Evolutionary conservation across 768 basidiomycete species (phyloP).

Genomic region (Tephrocybe sp.): DNA sequence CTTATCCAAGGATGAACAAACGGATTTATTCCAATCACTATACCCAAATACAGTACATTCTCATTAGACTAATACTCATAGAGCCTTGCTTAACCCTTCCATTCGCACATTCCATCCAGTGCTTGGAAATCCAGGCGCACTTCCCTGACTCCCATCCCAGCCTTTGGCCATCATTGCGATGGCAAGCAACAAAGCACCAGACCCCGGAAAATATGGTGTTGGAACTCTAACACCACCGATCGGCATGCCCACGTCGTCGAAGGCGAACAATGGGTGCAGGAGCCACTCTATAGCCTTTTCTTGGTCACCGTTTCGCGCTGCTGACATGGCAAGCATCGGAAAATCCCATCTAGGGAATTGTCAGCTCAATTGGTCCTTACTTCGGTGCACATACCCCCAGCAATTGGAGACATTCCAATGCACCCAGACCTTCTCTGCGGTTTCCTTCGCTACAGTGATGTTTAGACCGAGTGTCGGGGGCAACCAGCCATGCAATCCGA

Average conservation of each 20-base stretch:
- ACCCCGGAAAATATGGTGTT: slow-evolving; percentile 61
- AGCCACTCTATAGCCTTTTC: slow-evolving; percentile 56
- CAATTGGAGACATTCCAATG: slow-evolving; percentile 55
- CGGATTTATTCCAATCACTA: slow-evolving; percentile 19
- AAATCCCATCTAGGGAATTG: slow-evolving; percentile 49
- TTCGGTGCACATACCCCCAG: slow-evolving; percentile 44
- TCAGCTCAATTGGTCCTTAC: not conserved
- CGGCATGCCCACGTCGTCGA: slow-evolving; percentile 65
- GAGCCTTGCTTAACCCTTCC: slow-evolving; percentile 19
- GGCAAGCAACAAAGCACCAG: slow-evolving; percentile 50
- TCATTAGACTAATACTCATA: slow-evolving; percentile 3
- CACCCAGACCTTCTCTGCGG: slow-evolving; percentile 53
- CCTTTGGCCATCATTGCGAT: slow-evolving; percentile 60
- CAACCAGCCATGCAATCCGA: slow-evolving; percentile 59
- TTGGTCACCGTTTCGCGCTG: slow-evolving; percentile 50
- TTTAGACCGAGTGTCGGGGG: slow-evolving; percentile 50
- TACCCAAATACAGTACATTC: slow-evolving; percentile 24
- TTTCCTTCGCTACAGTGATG: slow-evolving; percentile 43
- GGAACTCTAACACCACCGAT: slow-evolving; percentile 53
- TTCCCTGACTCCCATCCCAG: slow-evolving; percentile 42
- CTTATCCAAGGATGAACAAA: slow-evolving; percentile 55
- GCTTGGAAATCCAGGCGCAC: slow-evolving; percentile 29
- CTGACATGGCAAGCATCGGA: slow-evolving; percentile 63
- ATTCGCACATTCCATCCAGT: slow-evolving; percentile 28
- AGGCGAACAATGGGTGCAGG: slow-evolving; percentile 51